Evolutionary conservation across 2,329 filamentous ascomycete genomes (phyloP), one percentile per base, ranked within the genome.

Genomic region (Xylaria sp.): DNA sequence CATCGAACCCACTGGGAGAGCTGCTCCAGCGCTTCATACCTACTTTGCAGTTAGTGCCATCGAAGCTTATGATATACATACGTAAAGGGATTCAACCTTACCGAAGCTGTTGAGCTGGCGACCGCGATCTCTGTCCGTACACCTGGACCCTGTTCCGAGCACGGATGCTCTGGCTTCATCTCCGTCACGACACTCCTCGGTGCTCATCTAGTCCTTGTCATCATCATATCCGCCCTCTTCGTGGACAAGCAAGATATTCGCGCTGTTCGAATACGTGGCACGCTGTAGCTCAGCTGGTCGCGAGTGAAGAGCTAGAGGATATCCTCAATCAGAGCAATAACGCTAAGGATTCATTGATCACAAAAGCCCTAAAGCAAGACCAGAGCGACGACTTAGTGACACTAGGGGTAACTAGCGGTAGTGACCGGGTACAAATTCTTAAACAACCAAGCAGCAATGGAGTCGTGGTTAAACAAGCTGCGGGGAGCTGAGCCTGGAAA

Each of bases 191-290:
- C 44, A 1, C 54, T 69, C 4, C 63, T 66, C 25, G 53, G 32
- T 1, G 59, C 21, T 6, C 67, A 66, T 29, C 6, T 69, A 2
- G 27, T 61, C 21, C 12, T 59, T 18, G 50, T 63, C 13, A 37
- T 42, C 18, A 18, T n/a, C 42, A 60, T 63, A 23, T 63, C 67
- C 1, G 27, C 59, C 3, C 44, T 66, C 1, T 69, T 54, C 23
- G 35, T 63, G 2, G 21, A 4, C 63, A 69, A 27, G 63, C 58
- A 32, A 58, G 59, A 48, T 69, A 66, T 37, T 69, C 63, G 21
- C 63, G 63, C 50, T 60, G 47, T 44, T 62, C 63, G 1, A 69
- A 69, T 42, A 63, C 57, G 3, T 69, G 67, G 63, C 63, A 69
- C 13, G 54, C 67, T 27, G 53, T 66, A 29, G 57, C 67, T 37